phyloP scores from a whole-genome alignment of 169 alveolate species.

The Eimeria necatrix region DNA sequence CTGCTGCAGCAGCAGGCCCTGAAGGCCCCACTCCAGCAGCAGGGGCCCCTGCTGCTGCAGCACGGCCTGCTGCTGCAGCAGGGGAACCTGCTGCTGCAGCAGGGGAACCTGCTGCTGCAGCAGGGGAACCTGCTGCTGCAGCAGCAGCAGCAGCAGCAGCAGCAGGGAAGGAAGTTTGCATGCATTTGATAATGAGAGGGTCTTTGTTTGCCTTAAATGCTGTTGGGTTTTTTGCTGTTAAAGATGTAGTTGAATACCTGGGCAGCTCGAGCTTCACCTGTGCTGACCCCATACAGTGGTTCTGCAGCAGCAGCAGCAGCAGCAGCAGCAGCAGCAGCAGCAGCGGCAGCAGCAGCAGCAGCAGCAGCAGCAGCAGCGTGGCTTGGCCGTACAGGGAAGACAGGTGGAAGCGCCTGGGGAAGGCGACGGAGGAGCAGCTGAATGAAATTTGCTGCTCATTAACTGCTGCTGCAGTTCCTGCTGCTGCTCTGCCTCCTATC shows the following conservation, averaged over 20 bases:
- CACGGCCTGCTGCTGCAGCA: too few relatives aligned
- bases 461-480: conserved; percentile 8
- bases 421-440: neutral
- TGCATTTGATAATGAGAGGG: too few relatives aligned
- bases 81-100: too few relatives aligned
- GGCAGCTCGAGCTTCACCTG: neutral
- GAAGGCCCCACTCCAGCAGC: too few relatives aligned
- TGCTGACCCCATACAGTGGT: neutral
- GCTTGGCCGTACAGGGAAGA: neutral
- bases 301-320: neutral
- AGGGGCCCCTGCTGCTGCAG: too few relatives aligned
- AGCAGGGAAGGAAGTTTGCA: too few relatives aligned
- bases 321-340: conserved; percentile 7
- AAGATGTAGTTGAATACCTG: neutral
- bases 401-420: conserved; percentile 17
- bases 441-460: conserved; percentile 7
- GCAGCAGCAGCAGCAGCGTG: neutral
- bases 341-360: neutral
- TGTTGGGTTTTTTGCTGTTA: neutral
- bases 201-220: neutral
- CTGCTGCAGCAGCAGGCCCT: too few relatives aligned
- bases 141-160: too few relatives aligned
- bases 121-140: too few relatives aligned
- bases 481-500: too few relatives aligned
- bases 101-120: too few relatives aligned